Evolutionary conservation across 1,139 yeast species (phyloP), one percentile per base, ranked within the genome.

Genomic region (Debaryomyces coudertii): DNA sequence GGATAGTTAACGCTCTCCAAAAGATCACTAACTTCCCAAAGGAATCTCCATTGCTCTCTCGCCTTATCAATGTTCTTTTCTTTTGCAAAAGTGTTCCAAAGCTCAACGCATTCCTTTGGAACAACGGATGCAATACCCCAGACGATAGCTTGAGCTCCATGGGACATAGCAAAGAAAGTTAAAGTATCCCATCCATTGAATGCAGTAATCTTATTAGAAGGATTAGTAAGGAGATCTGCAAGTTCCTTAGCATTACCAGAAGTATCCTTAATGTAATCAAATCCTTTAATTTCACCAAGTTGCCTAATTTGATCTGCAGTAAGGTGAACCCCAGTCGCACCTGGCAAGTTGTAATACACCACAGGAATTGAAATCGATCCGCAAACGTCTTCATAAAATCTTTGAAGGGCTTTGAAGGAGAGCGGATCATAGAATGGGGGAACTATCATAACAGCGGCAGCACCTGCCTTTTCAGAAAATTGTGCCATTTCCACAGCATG

Each of bases 341-440:
- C 48, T 20, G 57, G 57, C 38, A 53, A 50, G 33, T 53, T 53
- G 40, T 53, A 53, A 49, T 53, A 53, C 54, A 53, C 50, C 8
- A 53, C 27, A 3, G 57, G 55, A 35, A 53, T 53, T 5, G 44
- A 29, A 22, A 53, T 45, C 5, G 55, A 47, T 2, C 56, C 56
- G 46, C 55, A 53, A 7, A 53, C 55, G 30, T 49, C 54, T 42
- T 53, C 49, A 37, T 37, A 53, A 35, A 48, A 53, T 35, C 44
- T 50, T 27, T 44, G 48, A 43, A 53, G 53, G 3, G 55, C 46
- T 18, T 53, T 47, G 43, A 53, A 53, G 11, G 45, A 12, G 30
- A 53, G 50, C 1, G 56, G 56, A 31, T 51, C 57, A 31, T 53
- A 53, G 30, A 51, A 53, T 30, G 57, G 57, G 20, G 57, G 55